Base-by-base conservation (phyloP, 2,329 filamentous ascomycete genomes). In the Penicillium digitatum region DNA sequence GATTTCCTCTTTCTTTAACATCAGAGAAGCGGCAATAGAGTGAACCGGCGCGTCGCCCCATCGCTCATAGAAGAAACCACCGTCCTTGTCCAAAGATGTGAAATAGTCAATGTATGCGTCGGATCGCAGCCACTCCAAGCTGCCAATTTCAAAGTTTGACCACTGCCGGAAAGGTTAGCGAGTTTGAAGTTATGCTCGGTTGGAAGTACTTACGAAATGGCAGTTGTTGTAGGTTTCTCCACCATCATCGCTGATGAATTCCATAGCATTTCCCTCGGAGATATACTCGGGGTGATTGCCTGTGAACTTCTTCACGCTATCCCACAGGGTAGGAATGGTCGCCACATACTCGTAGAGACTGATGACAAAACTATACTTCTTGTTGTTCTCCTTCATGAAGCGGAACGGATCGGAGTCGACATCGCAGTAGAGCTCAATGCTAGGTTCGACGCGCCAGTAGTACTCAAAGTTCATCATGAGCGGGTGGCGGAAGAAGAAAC, bases 371-470 rank as follows among this genome's bases (percentile, higher is more conserved):
- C 89, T 93, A 83, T 99, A 99, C 79, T 96, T 97, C 80, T 97
- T 99, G 74, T 89, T 87, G 76, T 95, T 86, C 71, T 97, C 92
- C 66, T 88, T 87, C 91, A 99, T 96, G 79, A 85, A 91, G 62
- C 90, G 90, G 86, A 99, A 99, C 8, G 94, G 89, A 70, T 99
- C 94, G 75, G 95, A 95, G 75, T 90, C 83, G 69, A 99, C 83
- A 71, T 99, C 94, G 77, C 94, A 99, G 82, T 85, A 96, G 59
- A 99, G 87, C 79, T 97, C 89, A 71, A 99, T 86, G 76, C 89
- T 94, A 66, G 94, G 94, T 81, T 99, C 94, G 14, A 99, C 94
- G 65, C 95, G 90, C 94, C 94, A 99, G 83, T 99, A 99, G 84
- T 90, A 99, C 72, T 99, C 94, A 76, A 95, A 99, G 73, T 97